Percentiles rank a stretch among this genome's conserved stretches.
These are phyloP conservation scores for Amanita thiersii DNA, from an alignment of 768 basidiomycete species.

Conservation along the genomic window DNA sequence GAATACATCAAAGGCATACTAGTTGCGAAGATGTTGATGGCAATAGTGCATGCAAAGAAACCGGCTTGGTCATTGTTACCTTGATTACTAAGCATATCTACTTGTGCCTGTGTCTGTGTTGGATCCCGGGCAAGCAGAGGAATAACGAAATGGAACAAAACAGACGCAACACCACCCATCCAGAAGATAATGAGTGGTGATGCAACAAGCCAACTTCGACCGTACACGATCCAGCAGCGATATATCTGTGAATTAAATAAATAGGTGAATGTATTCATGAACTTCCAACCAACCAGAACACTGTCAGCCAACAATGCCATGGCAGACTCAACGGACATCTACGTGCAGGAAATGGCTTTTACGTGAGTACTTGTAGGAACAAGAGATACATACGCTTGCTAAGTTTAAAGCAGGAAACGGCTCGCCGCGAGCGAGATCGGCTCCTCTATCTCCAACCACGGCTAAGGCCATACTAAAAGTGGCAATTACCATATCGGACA, in stretches of 20 bases:
- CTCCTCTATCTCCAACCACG: no score
- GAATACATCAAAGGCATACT: background rate
- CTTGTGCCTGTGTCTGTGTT: no score
- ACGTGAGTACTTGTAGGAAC: no score
- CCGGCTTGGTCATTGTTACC: no score
- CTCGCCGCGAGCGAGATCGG: no score
- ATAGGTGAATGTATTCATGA: no score
- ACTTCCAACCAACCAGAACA: background rate
- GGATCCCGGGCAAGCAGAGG: no score
- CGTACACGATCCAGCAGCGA: slow-evolving; percentile 1
- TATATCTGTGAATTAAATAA: background rate
- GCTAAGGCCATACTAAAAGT: no score
- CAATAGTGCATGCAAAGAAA: slow-evolving; percentile 1
- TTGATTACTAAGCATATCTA: no score
- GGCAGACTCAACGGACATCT: background rate
- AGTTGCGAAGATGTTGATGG: background rate
- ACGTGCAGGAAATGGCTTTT: background rate
- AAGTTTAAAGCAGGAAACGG: no score
- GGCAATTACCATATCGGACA: background rate
- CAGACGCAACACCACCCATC: background rate
- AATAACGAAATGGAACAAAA: no score
- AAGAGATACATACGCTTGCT: no score
- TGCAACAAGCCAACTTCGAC: background rate
- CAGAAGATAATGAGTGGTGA: background rate
- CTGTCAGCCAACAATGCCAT: background rate